Conservation (phyloP, 164 flowering plant species). For the Protea cynaroides region DNA sequence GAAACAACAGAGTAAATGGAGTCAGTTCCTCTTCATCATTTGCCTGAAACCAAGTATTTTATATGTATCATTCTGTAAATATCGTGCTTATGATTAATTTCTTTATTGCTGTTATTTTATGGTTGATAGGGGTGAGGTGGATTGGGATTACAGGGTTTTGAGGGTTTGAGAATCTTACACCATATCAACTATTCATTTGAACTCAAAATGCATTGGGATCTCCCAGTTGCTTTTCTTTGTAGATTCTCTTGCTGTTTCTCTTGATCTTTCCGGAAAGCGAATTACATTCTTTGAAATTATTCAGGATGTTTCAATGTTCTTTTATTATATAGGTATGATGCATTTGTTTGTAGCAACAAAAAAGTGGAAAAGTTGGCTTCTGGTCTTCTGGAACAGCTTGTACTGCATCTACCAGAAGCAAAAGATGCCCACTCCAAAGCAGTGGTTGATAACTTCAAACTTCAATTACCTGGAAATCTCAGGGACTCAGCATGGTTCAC, state of each 20-base stretch:
- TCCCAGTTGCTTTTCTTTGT: background rate
- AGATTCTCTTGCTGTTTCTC: background rate
- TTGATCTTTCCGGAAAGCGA: background rate
- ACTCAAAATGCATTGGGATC: background rate
- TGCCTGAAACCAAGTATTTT: background rate
- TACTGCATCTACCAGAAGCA: constrained; percentile 39
- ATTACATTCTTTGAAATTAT: background rate
- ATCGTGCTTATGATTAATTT: no score
- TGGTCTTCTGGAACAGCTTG: constrained; percentile 54
- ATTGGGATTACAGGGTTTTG: no score
- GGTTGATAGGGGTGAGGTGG: no score
- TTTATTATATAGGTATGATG: constrained; percentile 57
- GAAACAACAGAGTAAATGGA: background rate
- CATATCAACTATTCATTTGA: background rate
- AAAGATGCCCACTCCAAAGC: constrained; percentile 31
- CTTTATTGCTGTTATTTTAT: no score
- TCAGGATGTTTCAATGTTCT: background rate
- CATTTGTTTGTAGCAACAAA: constrained; percentile 31
- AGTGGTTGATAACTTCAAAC: constrained; percentile 37
- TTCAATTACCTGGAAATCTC: constrained; percentile 37
- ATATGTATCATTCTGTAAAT: no score
- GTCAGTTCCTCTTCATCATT: background rate
- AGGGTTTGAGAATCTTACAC: no score
- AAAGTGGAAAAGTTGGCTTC: constrained; percentile 44
- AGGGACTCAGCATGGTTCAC: constrained; percentile 61